Evolutionary conservation across 768 basidiomycete species (phyloP).

Genomic region (Hemileccinum rubropunctum): DNA sequence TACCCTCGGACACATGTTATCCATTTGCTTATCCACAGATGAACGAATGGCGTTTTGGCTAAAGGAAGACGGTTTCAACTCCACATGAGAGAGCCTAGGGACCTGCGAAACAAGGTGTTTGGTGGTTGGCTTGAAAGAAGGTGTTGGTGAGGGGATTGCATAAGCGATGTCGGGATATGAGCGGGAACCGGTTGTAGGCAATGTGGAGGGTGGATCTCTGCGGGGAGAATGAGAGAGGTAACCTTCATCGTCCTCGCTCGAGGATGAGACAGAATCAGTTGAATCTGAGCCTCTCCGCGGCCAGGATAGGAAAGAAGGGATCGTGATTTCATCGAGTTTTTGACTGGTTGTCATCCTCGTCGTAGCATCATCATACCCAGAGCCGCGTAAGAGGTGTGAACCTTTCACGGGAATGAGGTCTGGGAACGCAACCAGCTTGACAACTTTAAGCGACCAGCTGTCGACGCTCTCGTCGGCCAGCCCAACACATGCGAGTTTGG

Average conservation of each 20-base stretch:
- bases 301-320: slow-evolving; percentile 24
- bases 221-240: slow-evolving; percentile 61
- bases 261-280: slow-evolving; percentile 27
- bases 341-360: slow-evolving; percentile 4
- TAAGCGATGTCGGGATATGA: slow-evolving; percentile 43
- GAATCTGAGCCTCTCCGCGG: slow-evolving; percentile 21
- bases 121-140: slow-evolving; percentile 36
- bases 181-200: slow-evolving; percentile 37
- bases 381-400: slow-evolving; percentile 4
- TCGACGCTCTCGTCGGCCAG: slow-evolving; percentile 66
- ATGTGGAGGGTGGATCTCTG: slow-evolving; percentile 34
- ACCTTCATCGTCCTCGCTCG: slow-evolving; percentile 43
- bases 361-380: slow-evolving; percentile 2
- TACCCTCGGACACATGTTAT: slow-evolving; percentile 28
- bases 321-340: slow-evolving; percentile 11
- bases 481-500: slow-evolving; percentile 76
- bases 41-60: slow-evolving; percentile 8
- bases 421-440: slow-evolving; percentile 75
- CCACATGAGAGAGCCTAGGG: slow-evolving; percentile 30
- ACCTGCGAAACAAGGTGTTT: slow-evolving; percentile 38
- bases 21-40: slow-evolving; percentile 14
- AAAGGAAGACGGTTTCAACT: slow-evolving; percentile 9
- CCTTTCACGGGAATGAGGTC: slow-evolving; percentile 52
- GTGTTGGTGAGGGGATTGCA: slow-evolving; percentile 25
- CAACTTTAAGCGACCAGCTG: slow-evolving; percentile 72